These are phyloP conservation scores for Pseudogymnoascus pannorum DNA, from an alignment of 2,329 filamentous ascomycete genomes.

Conservation along the genomic window DNA sequence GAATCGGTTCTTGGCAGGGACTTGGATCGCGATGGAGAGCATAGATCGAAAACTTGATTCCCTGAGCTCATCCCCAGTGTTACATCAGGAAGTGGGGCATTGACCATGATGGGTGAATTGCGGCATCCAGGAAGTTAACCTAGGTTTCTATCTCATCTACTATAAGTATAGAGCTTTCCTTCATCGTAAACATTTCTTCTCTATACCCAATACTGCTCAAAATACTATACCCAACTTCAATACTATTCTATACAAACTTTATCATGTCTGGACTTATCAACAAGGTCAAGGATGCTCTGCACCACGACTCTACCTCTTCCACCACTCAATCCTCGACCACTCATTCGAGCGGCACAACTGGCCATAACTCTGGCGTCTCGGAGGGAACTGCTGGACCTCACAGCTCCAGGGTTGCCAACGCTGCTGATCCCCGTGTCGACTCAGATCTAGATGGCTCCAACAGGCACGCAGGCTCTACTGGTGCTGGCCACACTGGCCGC, in stretches of 20 bases:
- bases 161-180: slow-evolving; percentile 1
- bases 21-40: background rate
- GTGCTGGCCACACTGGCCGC: background rate
- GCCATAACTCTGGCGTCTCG: slow-evolving; percentile 23
- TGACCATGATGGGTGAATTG: background rate
- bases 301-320: slow-evolving; percentile 20
- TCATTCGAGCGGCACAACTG: slow-evolving; percentile 13
- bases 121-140: background rate
- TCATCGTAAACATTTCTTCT: background rate
- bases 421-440: slow-evolving; percentile 32
- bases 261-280: slow-evolving; percentile 40
- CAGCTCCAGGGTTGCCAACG: slow-evolving; percentile 31
- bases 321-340: slow-evolving; percentile 13
- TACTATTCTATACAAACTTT: slow-evolving; percentile 11
- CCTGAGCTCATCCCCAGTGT: background rate
- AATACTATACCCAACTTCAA: slow-evolving; percentile 5
- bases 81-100: slow-evolving; percentile 6
- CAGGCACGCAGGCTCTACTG: background rate
- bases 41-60: slow-evolving; percentile 7
- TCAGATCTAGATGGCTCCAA: slow-evolving; percentile 12
- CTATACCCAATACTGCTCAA: slow-evolving; percentile 1
- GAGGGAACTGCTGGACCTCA: slow-evolving; percentile 29
- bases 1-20: background rate
- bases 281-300: slow-evolving; percentile 41
- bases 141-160: background rate